Base-by-base conservation (phyloP, 805 yeast genomes). In the Torulaspora maleeae region DNA sequence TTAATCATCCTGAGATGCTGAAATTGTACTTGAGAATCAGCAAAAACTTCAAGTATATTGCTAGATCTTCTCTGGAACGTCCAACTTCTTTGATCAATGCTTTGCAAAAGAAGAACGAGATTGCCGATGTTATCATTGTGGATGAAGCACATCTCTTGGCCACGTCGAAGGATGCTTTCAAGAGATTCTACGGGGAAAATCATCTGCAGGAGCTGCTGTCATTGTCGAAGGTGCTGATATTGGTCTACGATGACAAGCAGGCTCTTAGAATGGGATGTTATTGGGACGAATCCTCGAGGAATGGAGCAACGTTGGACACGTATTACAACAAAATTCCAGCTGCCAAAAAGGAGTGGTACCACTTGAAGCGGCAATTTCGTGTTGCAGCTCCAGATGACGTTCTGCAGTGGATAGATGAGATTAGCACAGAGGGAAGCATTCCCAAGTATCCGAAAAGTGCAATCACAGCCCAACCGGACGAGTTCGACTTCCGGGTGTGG, bases 1-100 rank as follows among this genome's bases (percentile, higher is more conserved):
- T 73, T 0, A 73, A 73, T 40, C 77, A 73, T 50, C 77, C 77
- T 1, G 77, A 73, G 48, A 73, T 73, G 76, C 50, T 73, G 30
- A 72, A 72, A 54, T 49, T 73, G 12, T 73, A 73, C 42, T 66
- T 67, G 43, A 63, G 74, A 44, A 67, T 72, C 9, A 54, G 73
- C 2, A 57, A 56, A 36, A 53, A 64, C 17, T 72, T 70, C 40
- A 56, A 64, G n/a, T 70, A 70, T 40, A 59, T 73, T 19, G 50
- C 58, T 1, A 68, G 66, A 44, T 50, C 64, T 1, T 68, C 72
- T 8, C 47, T 73, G n/a, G 75, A 73, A 45, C 62, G 77, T 48
- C 77, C 77, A 5, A 73, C 77, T 1, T 67, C 76, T 0, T 51
- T 72, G 39, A 68, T 73, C 36, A 73, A 73, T 49, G 61, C 53